These are phyloP conservation scores for Aspergillus fructus DNA, from an alignment of 2,329 filamentous ascomycete genomes.

Conservation along the genomic window DNA sequence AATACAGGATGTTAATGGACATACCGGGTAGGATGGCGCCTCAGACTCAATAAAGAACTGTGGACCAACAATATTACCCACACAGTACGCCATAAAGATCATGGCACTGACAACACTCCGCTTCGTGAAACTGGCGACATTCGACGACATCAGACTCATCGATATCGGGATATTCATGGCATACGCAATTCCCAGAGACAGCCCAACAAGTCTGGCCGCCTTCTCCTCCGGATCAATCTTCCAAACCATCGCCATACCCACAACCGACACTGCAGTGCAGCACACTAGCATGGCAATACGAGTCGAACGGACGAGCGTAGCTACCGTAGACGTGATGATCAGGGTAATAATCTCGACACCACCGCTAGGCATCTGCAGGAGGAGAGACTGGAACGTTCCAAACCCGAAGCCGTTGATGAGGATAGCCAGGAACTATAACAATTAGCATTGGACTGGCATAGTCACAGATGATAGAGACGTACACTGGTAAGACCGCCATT, in stretches of 20 bases:
- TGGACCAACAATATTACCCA: slow-evolving; percentile 36
- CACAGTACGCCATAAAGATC: slow-evolving; percentile 48
- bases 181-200: slow-evolving; percentile 33
- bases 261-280: slow-evolving; percentile 28
- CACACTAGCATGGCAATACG: slow-evolving; percentile 35
- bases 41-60: slow-evolving; percentile 33
- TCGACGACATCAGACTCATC: slow-evolving; percentile 34
- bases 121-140: slow-evolving; percentile 39
- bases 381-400: slow-evolving; percentile 34
- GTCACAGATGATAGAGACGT: background rate
- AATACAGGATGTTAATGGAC: slow-evolving; percentile 1
- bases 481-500: slow-evolving; percentile 36
- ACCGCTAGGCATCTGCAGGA: slow-evolving; percentile 39
- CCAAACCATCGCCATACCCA: slow-evolving; percentile 36
- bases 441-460: too few relatives aligned
- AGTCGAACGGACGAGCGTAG: slow-evolving; percentile 26
- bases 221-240: slow-evolving; percentile 24
- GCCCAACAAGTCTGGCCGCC: slow-evolving; percentile 29
- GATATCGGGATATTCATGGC: slow-evolving; percentile 36
- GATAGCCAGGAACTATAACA: slow-evolving; percentile 30
- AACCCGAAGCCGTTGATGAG: slow-evolving; percentile 41
- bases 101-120: slow-evolving; percentile 41
- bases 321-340: slow-evolving; percentile 27
- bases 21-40: slow-evolving; percentile 32
- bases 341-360: slow-evolving; percentile 35